Evolutionary conservation across 2,329 filamentous ascomycete species (phyloP), one percentile per base, ranked within the genome.

Genomic region (Phymatotrichopsis omnivora): DNA sequence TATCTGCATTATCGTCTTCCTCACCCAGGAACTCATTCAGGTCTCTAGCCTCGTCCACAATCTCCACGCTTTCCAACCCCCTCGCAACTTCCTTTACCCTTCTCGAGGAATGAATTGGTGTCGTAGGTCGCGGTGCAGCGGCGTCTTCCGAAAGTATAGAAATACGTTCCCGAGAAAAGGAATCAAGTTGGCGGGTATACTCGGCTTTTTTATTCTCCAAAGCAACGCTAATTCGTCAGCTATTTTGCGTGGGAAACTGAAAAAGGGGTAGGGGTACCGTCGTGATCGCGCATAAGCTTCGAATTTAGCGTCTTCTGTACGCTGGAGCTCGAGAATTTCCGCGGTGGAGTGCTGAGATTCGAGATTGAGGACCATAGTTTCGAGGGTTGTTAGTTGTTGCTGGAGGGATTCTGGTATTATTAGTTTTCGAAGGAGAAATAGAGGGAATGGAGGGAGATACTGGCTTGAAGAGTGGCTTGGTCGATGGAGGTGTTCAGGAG

Each of bases 1-100:
- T n/a, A 19, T 12, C 31, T 19, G 19, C 24, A 29, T 30, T 24
- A 31, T n/a, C n/a, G n/a, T n/a, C n/a, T n/a, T n/a, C 41, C 1
- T 29, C 51, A 1, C 28, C 43, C 28, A 54, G 48, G 34, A 54
- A 54, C 29, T 51, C 52, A 7, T 54, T 50, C 36, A 54, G 23
- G 24, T 38, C 47, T 6, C 32, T 27, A 14, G 2, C 42, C 7
- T 5, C 29, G 5, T 17, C 29, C 10, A 16, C 40, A 37, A 52
- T 11, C 11, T 11, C 19, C 11, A 54, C 42, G n/a, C 22, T 34
- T 25, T 49, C 51, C 41, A 45, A 17, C n/a, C 29, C 44, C 16
- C 14, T 32, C 30, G 6, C 27, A 3, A 3, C 17, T 7, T 5
- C 14, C 16, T 14, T 17, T 11, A 23, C 36, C 31, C 28, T 23